These are phyloP conservation scores for Lentinula raphanica DNA, from an alignment of 768 basidiomycete species.

Conservation along the genomic window DNA sequence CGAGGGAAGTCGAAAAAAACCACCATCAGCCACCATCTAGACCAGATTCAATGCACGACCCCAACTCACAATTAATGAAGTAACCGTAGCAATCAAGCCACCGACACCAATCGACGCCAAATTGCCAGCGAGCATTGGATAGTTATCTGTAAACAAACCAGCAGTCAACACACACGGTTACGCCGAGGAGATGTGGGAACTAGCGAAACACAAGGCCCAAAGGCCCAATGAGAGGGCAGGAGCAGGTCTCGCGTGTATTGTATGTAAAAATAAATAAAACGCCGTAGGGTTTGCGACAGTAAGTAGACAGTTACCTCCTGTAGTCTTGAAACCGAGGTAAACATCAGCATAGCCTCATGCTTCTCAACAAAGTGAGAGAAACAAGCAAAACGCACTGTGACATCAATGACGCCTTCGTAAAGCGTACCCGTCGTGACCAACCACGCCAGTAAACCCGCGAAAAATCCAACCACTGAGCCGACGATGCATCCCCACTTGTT, in stretches of 20 bases:
- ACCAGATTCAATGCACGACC: slow-evolving; percentile 2
- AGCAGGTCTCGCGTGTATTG: too few relatives aligned
- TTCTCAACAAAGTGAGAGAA: not conserved
- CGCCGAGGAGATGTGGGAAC: not conserved
- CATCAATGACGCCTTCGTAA: slow-evolving; percentile 67
- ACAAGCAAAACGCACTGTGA: slow-evolving; percentile 49
- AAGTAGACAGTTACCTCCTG: not conserved
- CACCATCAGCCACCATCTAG: not conserved
- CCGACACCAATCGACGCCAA: slow-evolving; percentile 80
- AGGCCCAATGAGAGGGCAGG: not conserved
- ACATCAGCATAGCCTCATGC: not conserved
- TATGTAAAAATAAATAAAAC: not conserved
- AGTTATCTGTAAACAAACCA: slow-evolving; percentile 42
- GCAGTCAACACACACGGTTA: slow-evolving; percentile 7
- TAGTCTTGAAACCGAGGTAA: not conserved
- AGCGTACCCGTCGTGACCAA: slow-evolving; percentile 71
- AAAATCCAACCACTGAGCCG: slow-evolving; percentile 70
- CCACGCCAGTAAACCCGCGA: slow-evolving; percentile 74
- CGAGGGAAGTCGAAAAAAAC: not conserved
- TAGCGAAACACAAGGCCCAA: not conserved
- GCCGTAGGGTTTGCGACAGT: not conserved
- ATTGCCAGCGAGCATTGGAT: slow-evolving; percentile 83
- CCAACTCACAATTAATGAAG: slow-evolving; percentile 64
- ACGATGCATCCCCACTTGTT: slow-evolving; percentile 80
- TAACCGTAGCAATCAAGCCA: slow-evolving; percentile 63